These are phyloP conservation scores for Beta vulgaris DNA, from an alignment of 148 eudicot species.

Conservation along the genomic window DNA sequence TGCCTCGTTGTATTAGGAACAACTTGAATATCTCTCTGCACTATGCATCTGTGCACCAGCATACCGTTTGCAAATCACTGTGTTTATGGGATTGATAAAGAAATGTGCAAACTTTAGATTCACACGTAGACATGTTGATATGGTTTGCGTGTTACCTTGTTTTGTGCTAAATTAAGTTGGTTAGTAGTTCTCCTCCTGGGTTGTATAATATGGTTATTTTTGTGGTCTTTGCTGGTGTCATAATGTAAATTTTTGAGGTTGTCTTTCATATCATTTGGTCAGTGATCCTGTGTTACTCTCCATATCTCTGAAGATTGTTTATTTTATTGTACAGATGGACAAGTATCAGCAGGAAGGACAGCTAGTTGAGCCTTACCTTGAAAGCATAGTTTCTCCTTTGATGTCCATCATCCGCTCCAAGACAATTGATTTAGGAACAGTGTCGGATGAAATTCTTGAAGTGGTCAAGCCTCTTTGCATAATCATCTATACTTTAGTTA, in stretches of 20 bases:
- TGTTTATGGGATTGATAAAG: background rate
- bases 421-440: constrained; percentile 51
- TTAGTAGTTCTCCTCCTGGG: background rate
- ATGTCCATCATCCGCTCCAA: constrained; percentile 78
- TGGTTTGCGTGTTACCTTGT: background rate
- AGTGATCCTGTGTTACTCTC: constrained; percentile 5
- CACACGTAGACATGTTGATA: background rate
- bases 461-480: constrained; percentile 76
- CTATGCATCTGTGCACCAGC: background rate
- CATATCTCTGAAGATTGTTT: constrained; percentile 6
- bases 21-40: background rate
- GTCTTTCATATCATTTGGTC: background rate
- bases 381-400: constrained; percentile 85
- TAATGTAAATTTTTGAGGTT: background rate
- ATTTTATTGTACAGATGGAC: constrained; percentile 57
- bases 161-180: background rate
- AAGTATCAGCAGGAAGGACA: constrained; percentile 96
- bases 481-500: constrained; percentile 73
- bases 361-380: constrained; percentile 87
- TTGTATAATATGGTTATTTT: constrained; percentile 2
- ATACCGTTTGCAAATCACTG: background rate
- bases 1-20: background rate
- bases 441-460: constrained; percentile 64
- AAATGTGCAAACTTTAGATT: background rate
- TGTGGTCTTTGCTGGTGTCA: background rate